These are phyloP conservation scores for Hexamita inflata DNA, from an alignment of 208 protist species.

Conservation along the genomic window DNA sequence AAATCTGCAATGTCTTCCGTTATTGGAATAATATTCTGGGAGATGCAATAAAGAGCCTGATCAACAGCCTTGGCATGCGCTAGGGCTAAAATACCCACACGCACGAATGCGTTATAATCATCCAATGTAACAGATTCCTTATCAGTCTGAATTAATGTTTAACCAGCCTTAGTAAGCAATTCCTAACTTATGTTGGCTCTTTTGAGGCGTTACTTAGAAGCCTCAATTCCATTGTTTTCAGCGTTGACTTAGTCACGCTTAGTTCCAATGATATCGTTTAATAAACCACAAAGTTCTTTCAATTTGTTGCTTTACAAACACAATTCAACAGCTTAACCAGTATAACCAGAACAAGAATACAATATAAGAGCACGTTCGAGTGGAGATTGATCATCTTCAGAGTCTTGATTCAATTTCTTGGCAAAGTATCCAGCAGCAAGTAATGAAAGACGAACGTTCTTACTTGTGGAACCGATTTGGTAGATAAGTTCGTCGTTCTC, in stretches of 20 bases:
- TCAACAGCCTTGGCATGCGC: background rate
- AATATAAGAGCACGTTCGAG: background rate
- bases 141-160: too few species aligned
- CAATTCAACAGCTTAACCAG: background rate
- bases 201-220: too few species aligned
- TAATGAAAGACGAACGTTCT: background rate
- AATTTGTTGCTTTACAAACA: constrained; percentile 5
- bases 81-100: background rate
- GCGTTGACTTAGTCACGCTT: too few species aligned
- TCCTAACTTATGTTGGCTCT: too few species aligned
- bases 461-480: background rate
- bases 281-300: background rate
- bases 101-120: constrained; percentile 4
- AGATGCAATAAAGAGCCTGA: background rate
- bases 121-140: too few species aligned
- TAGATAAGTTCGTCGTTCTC: constrained; percentile 18
- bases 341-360: background rate
- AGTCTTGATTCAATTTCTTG: background rate
- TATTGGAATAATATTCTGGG: background rate
- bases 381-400: background rate
- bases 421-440: constrained; percentile 9
- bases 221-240: too few species aligned
- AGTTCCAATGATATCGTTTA: too few species aligned
- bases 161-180: too few species aligned
- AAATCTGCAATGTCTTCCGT: background rate